Evolutionary conservation across 2,329 filamentous ascomycete genomes (phyloP).

Genomic region (Cryphonectria radicalis): DNA sequence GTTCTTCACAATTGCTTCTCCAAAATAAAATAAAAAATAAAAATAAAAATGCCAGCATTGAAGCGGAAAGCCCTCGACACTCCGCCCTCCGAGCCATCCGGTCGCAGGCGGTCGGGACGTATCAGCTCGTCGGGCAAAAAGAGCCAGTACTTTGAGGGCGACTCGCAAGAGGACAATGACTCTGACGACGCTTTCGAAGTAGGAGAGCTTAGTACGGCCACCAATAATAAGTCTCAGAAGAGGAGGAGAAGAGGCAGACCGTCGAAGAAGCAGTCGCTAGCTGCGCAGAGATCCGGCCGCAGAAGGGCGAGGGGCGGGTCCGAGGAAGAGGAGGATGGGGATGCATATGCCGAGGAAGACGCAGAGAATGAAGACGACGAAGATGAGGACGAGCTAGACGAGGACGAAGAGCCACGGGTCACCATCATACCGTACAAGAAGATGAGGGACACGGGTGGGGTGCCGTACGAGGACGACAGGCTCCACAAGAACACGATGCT

Average conservation of each 20-base stretch:
- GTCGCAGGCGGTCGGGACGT: slow-evolving; percentile 53
- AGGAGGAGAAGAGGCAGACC: slow-evolving; percentile 22
- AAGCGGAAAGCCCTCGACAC: slow-evolving; percentile 34
- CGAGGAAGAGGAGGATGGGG: slow-evolving; percentile 35
- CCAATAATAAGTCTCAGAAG: neutral
- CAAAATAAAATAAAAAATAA: neutral
- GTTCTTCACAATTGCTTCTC: neutral
- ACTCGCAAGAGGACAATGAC: slow-evolving; percentile 35
- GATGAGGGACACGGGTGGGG: slow-evolving; percentile 45
- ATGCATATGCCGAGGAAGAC: slow-evolving; percentile 43
- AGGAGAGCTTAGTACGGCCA: slow-evolving; percentile 15
- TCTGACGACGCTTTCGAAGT: slow-evolving; percentile 12
- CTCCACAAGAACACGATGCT: slow-evolving; percentile 62
- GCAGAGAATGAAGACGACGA: slow-evolving; percentile 38
- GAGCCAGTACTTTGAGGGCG: slow-evolving; percentile 56
- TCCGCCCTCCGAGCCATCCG: slow-evolving; percentile 32
- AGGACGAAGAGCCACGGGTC: slow-evolving; percentile 42
- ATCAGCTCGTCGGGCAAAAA: slow-evolving; percentile 48
- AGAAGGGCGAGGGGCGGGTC: slow-evolving; percentile 32
- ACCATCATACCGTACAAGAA: slow-evolving; percentile 48
- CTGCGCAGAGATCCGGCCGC: neutral
- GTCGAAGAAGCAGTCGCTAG: slow-evolving; percentile 21
- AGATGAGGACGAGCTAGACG: slow-evolving; percentile 43
- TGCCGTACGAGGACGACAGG: slow-evolving; percentile 55
- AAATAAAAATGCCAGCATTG: slow-evolving; percentile 16